Base-by-base conservation (phyloP, 2,329 filamentous ascomycete species). In the Chaetomiaceae sp. region DNA sequence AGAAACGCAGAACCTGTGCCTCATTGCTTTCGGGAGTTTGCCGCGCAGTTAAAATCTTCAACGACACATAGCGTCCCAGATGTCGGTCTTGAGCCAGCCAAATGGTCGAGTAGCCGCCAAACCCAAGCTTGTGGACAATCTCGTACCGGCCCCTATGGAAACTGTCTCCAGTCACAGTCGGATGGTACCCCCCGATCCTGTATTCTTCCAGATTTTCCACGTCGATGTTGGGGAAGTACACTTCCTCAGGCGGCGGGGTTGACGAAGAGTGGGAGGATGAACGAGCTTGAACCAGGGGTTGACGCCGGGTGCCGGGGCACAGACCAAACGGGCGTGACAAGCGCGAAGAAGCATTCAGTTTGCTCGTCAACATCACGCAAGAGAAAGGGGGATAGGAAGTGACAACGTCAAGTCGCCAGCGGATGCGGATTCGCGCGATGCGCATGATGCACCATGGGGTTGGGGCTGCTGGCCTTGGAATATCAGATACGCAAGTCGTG, bases 11-110 rank as follows among this genome's bases (percentile, higher is more conserved):
- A 7, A 43, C 33, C n/a, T 34, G 6, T 23, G 30, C 27, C 20
- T 34, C 41, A 3, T 33, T 42, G 42, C 50, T 55, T 47, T 45
- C 35, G 31, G 30, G 16, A 21, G 42, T 40, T 48, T 50, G 20
- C 4, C 23, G 14, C 3, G 46, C 41, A 3, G 40, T 17, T 7
- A 53, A 51, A 31, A 67, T 64, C 35, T 69, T 69, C n/a, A 70
- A 45, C 8, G 65, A 57, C 34, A 68, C 64, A 45, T 59, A 61
- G 25, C 54, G 57, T 38, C 56, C 21, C 16, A 54, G 56, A 21
- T 58, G 42, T 33, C 56, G 54, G 56, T 73, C 69, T 33, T 60
- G 59, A 16, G 66, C 69, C 20, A 73, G 66, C 70, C 68, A 73
- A 43, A 71, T 64, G 1, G 70, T 73, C 3, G 67, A 68, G 55